phyloP scores from a whole-genome alignment of 2,329 filamentous ascomycete species.

The Fusarium compactum region DNA sequence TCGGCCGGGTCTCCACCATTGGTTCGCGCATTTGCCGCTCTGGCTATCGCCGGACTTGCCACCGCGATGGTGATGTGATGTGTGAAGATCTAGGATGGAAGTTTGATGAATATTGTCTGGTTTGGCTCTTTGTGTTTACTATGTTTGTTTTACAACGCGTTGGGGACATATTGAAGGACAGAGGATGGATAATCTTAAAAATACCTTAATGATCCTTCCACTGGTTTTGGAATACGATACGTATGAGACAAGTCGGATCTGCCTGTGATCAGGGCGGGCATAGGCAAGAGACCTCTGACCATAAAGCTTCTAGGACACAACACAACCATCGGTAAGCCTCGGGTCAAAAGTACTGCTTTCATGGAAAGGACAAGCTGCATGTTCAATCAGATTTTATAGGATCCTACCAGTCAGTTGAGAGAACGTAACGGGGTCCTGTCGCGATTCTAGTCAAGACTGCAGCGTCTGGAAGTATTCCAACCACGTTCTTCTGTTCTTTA shows the following conservation, averaged over 20 bases:
- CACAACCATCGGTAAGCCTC: neutral
- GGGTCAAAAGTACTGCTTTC: neutral
- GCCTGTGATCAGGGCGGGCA: neutral
- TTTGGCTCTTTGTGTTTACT: neutral
- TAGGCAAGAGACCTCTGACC: neutral
- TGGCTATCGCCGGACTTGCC: slow-evolving; percentile 4
- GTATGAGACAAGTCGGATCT: neutral
- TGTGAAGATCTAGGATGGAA: neutral
- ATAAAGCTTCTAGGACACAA: neutral
- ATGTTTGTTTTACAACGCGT: neutral
- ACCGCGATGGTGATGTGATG: neutral
- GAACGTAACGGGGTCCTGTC: neutral
- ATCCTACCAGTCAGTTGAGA: neutral
- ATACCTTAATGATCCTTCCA: neutral
- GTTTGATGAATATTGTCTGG: neutral
- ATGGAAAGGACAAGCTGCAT: neutral
- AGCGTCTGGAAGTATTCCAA: neutral
- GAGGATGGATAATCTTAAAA: neutral
- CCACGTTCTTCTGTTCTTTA: too few species aligned
- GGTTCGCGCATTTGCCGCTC: neutral
- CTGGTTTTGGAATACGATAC: neutral
- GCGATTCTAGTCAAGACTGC: neutral
- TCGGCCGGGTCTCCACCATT: neutral
- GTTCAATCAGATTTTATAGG: neutral
- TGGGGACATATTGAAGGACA: neutral